Percentiles rank a stretch among this genome's conserved stretches.
Evolutionary conservation across 1,284 basidiomycete genomes (phyloP).

Genomic region (Papiliotrema nemorosa): DNA sequence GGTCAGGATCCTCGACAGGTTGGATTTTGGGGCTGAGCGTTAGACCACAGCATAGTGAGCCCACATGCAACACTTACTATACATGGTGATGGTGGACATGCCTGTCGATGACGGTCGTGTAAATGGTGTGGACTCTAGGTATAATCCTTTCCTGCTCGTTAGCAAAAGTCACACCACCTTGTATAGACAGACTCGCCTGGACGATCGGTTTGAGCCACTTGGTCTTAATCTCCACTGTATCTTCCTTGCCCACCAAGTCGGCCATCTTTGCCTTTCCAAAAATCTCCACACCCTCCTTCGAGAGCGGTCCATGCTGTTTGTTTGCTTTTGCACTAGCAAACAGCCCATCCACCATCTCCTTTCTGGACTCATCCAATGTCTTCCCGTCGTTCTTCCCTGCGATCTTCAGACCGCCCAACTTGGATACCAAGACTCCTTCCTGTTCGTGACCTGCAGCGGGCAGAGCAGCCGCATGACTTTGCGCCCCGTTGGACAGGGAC

Average conservation of each 20-base stretch:
- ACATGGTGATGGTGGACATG: conserved; percentile 42
- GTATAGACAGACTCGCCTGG: conserved; percentile 23
- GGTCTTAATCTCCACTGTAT: conserved; percentile 37
- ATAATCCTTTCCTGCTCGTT: conserved; percentile 32
- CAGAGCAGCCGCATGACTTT: no score
- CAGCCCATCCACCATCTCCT: conserved; percentile 11
- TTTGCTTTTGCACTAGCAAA: conserved; percentile 2
- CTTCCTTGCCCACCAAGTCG: conserved; percentile 16
- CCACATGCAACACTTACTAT: conserved; percentile 28
- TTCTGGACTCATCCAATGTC: conserved; percentile 7
- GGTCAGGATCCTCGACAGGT: conserved; percentile 40
- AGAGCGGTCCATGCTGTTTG: conserved; percentile 4
- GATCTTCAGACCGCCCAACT: background rate
- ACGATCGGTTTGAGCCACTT: conserved; percentile 37
- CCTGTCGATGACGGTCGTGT: conserved; percentile 31
- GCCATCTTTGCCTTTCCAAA: conserved; percentile 27
- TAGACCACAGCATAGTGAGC: conserved; percentile 1
- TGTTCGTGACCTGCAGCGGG: background rate
- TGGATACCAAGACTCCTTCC: background rate
- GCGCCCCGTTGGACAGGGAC: no score
- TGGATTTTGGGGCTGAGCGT: conserved; percentile 40
- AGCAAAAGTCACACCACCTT: background rate
- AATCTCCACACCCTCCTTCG: conserved; percentile 13
- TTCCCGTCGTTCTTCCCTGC: background rate
- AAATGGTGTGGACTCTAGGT: conserved; percentile 30